A percentile compares a stretch with the other conserved stretches of the same genome.
phyloP scores from a whole-genome alignment of 352 stramenopile species.

The Phytophthora capsici region DNA sequence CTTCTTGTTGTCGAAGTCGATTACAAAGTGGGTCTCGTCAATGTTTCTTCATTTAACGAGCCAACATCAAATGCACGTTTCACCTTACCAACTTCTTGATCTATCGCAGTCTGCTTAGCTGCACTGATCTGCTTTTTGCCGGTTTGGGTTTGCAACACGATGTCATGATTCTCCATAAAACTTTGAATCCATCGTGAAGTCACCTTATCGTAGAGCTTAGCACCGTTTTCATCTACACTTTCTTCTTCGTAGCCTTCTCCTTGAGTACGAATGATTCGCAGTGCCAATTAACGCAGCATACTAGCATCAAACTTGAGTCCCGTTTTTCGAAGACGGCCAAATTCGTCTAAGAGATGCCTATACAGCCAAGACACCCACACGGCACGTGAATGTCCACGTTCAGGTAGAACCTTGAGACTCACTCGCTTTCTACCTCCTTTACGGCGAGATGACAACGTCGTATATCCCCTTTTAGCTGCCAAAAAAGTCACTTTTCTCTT shows the following conservation, averaged over 20 bases:
- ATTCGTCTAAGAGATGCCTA: background rate
- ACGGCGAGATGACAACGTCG: background rate
- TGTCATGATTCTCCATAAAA: conserved; percentile 24
- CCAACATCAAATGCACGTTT: conserved; percentile 24
- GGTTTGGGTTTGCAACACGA: conserved; percentile 8
- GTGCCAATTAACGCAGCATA: conserved; percentile 14
- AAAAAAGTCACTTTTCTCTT: no score
- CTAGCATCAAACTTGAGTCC: conserved; percentile 9
- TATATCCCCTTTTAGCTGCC: no score
- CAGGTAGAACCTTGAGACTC: background rate
- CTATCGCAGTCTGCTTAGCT: conserved; percentile 19
- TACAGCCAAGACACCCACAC: conserved; percentile 16
- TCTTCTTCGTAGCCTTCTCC: background rate
- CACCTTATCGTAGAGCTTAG: conserved; percentile 3
- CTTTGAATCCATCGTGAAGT: conserved; percentile 5
- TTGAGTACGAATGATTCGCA: conserved; percentile 6
- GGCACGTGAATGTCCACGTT: background rate
- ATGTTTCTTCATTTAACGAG: conserved; percentile 26
- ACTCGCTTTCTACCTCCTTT: background rate
- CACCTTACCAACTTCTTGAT: conserved; percentile 20
- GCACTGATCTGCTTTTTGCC: conserved; percentile 5
- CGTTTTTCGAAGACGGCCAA: conserved; percentile 8
- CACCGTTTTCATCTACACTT: background rate
- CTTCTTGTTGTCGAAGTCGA: conserved; percentile 31
- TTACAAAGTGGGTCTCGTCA: conserved; percentile 38